Evolutionary conservation across 225 moss, liverwort and hornwort genomes (phyloP), one percentile per base, ranked within the genome.

Genomic region (Pleurozium schreberi): DNA sequence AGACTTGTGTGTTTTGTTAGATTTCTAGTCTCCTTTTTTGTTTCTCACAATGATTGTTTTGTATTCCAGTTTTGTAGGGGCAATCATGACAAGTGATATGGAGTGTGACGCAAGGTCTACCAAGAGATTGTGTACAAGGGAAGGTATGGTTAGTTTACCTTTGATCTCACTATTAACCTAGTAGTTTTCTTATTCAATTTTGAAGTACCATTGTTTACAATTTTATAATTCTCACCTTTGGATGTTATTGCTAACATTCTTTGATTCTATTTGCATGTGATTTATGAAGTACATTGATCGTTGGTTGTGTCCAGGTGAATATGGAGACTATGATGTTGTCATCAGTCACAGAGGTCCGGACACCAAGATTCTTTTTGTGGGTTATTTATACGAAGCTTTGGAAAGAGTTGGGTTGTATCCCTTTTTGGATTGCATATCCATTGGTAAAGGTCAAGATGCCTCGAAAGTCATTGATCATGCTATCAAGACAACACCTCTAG

Each of bases 61-160:
- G 21, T 12, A 6, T n/a, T 68, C 21, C 22, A n/a, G 7, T 1
- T 68, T 3, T n/a, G 4, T 1, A n/a, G 12, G 0, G 1, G 11
- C 19, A 0, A 12, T 2, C 4, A 22, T n/a, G 21, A 22, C 6
- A 13, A n/a, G n/a, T 1, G 4, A 11, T 23, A 4, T 2, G 4
- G 14, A 70, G 42, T 42, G 9, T 45, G 71, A 45, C 1, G 1
- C 40, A 14, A 43, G 43, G 15, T 5, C 3, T 43, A 0, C 1
- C 0, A 27, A 9, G 10, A 66, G 36, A 36, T 19, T 19, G 10
- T 10, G 36, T 19, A 10, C 19, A 36, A 36, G 1, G 10, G 3
- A 66, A 66, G 66, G 66, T 66, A 36, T 63, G 31, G 15, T 30
- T 63, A 30, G 8, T 31, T 31, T 6, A 30, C 15, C 7, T 6